Percentiles rank a stretch among this genome's conserved stretches.
Evolutionary conservation across 1,284 basidiomycete genomes (phyloP).

Genomic region (Boletellus deceptivus): DNA sequence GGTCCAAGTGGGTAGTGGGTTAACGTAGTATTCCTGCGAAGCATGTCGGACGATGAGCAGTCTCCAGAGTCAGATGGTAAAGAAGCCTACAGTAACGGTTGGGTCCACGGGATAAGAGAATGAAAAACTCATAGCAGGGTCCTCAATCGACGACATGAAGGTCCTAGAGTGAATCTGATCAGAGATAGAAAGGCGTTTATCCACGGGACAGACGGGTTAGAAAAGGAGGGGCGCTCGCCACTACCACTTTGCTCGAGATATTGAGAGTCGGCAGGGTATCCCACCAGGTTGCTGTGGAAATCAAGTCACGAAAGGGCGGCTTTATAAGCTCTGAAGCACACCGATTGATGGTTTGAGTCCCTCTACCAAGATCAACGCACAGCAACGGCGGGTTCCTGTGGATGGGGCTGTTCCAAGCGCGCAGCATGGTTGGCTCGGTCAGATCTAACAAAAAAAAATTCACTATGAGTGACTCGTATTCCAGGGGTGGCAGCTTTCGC

Average conservation of each 20-base stretch:
- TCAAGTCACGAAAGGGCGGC: slow-evolving; percentile 6
- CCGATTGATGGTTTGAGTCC: slow-evolving; percentile 5
- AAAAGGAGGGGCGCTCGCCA: not conserved
- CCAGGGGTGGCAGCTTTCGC: not conserved
- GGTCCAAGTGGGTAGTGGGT: not conserved
- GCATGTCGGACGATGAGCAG: slow-evolving; percentile 1
- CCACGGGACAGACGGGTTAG: slow-evolving; percentile 10
- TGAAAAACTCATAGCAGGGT: not conserved
- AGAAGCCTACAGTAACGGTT: slow-evolving; percentile 10
- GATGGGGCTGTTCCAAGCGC: slow-evolving; percentile 11
- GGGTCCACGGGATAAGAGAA: not conserved
- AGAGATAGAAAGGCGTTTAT: not conserved
- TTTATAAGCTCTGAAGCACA: slow-evolving; percentile 19
- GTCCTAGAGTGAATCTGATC: slow-evolving; percentile 12
- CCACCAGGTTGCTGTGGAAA: slow-evolving; percentile 9
- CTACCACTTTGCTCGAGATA: not conserved
- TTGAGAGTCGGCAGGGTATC: not conserved
- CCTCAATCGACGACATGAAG: slow-evolving; percentile 4
- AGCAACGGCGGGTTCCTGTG: slow-evolving; percentile 25
- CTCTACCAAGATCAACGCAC: slow-evolving; percentile 10
- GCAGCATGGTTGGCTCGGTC: slow-evolving; percentile 7
- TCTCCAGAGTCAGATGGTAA: not conserved
- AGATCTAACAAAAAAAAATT: not conserved
- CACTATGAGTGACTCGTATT: not conserved
- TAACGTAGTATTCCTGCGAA: slow-evolving; percentile 13